These are phyloP conservation scores for Arthroderma uncinatum DNA, from an alignment of 2,329 filamentous ascomycete species.

Conservation along the genomic window DNA sequence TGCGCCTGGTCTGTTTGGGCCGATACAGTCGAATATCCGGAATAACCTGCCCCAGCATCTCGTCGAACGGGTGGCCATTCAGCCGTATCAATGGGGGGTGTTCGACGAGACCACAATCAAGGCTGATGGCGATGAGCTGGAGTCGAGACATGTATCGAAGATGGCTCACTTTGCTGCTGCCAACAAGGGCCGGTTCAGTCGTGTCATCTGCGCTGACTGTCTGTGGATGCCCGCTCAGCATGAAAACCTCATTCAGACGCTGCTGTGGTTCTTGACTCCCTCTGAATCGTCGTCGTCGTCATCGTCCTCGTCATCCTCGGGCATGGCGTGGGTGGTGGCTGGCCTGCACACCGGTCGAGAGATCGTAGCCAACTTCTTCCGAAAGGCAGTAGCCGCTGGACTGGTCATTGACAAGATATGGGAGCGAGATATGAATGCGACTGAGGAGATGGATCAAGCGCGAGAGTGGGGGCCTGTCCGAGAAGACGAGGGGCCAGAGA, in stretches of 20 bases:
- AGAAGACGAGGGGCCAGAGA: slow-evolving; percentile 39
- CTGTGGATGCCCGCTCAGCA: slow-evolving; percentile 51
- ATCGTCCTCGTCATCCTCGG: slow-evolving; percentile 7
- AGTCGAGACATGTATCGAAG: not conserved
- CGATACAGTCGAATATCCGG: slow-evolving; percentile 39
- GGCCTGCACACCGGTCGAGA: slow-evolving; percentile 50
- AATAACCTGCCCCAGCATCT: slow-evolving; percentile 33
- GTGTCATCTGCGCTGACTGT: slow-evolving; percentile 50
- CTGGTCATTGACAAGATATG: slow-evolving; percentile 43
- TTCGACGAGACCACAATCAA: slow-evolving; percentile 16
- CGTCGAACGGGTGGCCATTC: slow-evolving; percentile 25
- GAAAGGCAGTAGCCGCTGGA: slow-evolving; percentile 32
- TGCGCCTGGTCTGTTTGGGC: slow-evolving; percentile 30
- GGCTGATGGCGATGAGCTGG: not conserved
- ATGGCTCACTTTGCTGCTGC: slow-evolving; percentile 26
- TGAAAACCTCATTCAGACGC: slow-evolving; percentile 43
- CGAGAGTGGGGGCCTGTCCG: slow-evolving; percentile 34
- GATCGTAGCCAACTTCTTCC: slow-evolving; percentile 47
- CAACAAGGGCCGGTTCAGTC: slow-evolving; percentile 36
- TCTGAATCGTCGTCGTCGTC: no score
- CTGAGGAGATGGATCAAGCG: slow-evolving; percentile 39
- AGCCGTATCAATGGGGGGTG: slow-evolving; percentile 47
- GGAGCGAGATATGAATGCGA: slow-evolving; percentile 43
- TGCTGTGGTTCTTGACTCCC: slow-evolving; percentile 44
- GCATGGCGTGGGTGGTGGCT: slow-evolving; percentile 38